phyloP scores from a whole-genome alignment of 495 filamentous ascomycete species.

The Aspergillus egyptiacus region DNA sequence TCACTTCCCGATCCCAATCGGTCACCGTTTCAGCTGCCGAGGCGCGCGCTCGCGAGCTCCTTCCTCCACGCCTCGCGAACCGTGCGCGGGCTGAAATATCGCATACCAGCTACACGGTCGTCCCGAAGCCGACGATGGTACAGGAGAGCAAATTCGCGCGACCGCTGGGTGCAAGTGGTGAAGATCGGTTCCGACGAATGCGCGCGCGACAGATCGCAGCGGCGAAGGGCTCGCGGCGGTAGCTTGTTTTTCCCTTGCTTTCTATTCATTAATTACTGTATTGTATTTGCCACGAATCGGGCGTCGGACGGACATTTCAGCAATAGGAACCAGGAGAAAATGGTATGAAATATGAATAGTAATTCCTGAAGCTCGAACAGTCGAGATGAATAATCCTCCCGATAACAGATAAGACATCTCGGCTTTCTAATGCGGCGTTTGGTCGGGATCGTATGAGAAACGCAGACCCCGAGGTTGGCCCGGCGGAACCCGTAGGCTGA shows the following conservation, averaged over 20 bases:
- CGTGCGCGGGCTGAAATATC: constrained; percentile 64
- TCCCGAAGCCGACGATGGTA: constrained; percentile 56
- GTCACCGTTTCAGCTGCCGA: constrained; percentile 51
- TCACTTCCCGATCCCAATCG: constrained; percentile 42
- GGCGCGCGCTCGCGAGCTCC: constrained; percentile 63
- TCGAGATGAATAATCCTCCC: constrained; percentile 1
- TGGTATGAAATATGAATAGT: not conserved
- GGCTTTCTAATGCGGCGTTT: too few relatives aligned
- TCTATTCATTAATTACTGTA: not conserved
- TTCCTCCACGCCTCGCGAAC: constrained; percentile 61
- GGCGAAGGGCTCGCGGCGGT: constrained; percentile 41
- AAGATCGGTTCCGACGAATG: constrained; percentile 79
- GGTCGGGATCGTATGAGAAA: constrained; percentile 13
- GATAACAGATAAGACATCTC: too few relatives aligned
- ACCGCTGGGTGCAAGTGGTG: constrained; percentile 65
- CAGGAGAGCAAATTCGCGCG: constrained; percentile 48
- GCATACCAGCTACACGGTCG: constrained; percentile 76
- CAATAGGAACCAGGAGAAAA: too few relatives aligned
- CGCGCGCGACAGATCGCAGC: constrained; percentile 59
- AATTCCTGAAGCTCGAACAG: constrained; percentile 1
- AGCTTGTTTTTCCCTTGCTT: constrained; percentile 6
- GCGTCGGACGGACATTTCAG: constrained; percentile 1
- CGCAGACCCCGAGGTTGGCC: constrained; percentile 20
- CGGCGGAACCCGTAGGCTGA: constrained; percentile 17
- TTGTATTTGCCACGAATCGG: constrained; percentile 10